Evolutionary conservation across 352 stramenopile species (phyloP), one percentile per base, ranked within the genome.

Genomic region (Phytophthora cactorum): DNA sequence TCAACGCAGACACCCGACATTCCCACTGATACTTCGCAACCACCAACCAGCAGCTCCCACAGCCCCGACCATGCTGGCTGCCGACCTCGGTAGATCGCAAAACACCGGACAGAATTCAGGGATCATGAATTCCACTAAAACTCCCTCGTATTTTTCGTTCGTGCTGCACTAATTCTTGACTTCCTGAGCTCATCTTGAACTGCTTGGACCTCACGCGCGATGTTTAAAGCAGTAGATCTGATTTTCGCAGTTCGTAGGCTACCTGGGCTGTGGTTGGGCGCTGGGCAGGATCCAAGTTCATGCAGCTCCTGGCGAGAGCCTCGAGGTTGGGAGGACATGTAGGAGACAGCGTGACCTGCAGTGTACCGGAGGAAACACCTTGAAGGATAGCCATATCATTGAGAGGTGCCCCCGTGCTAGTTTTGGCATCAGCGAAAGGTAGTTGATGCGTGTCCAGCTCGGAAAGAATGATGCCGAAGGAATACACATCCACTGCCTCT

Each of bases 391-490:
- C 69, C 59, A 88, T 81, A 59, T 91, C 83, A 65, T 79, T 82
- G 12, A 91, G 69, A 65, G 71, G 74, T 29, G 82, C 72, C 41
- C 72, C 78, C 12, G 56, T 75, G 27, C 12, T 44, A 0, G 47
- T 57, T 34, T 61, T 73, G 14, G 77, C 75, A 55, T 90, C 75
- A 5, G 65, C 66, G 54, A 89, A 93, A 5, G 85, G 85, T 62
- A 92, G 67, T 47, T 82, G 68, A 64, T 91, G 77, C n/a, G 81
- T 90, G 47, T 91, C 83, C 22, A 91, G 52, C 66, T 91, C 83
- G 1, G 77, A 74, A n/a, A 91, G 55, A 32, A 91, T 90, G 12
- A 89, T 80, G 14, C 83, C 81, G 47, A 92, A 90, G 41, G 76
- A 77, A 66, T 89, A 92, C 5, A 92, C 59, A 66, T 92, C 84